Percentiles rank a stretch among this genome's conserved stretches.
Evolutionary conservation across 192 early-diverging fungal genomes (phyloP).

Genomic region (Gigaspora rosea): DNA sequence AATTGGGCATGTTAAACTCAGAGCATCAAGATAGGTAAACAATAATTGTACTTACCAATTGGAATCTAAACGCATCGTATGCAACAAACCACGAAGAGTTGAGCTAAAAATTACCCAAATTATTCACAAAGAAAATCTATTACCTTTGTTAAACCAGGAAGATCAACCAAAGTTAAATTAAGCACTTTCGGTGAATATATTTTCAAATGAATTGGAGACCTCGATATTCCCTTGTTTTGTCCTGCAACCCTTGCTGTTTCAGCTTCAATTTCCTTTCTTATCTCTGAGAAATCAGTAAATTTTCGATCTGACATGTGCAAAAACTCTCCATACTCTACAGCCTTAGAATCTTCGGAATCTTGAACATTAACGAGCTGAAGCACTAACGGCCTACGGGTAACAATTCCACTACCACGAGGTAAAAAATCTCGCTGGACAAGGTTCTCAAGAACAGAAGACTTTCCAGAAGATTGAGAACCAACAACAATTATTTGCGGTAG

Average conservation of each 20-base stretch:
- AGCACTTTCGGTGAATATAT: slow-evolving; percentile 77
- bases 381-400: slow-evolving; percentile 80
- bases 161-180: slow-evolving; percentile 79
- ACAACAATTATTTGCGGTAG: slow-evolving; percentile 86
- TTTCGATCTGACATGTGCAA: slow-evolving; percentile 74
- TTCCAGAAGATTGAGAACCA: slow-evolving; percentile 89
- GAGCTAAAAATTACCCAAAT: background rate
- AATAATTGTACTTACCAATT: slow-evolving; percentile 39
- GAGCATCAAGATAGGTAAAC: too few species aligned
- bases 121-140: background rate
- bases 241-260: slow-evolving; percentile 81
- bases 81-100: background rate
- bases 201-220: slow-evolving; percentile 75
- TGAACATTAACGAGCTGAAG: slow-evolving; percentile 74
- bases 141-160: slow-evolving; percentile 83
- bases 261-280: slow-evolving; percentile 77
- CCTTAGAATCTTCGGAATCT: slow-evolving; percentile 38
- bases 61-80: slow-evolving; percentile 40
- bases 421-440: slow-evolving; percentile 98
- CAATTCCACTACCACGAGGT: slow-evolving; percentile 87
- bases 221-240: slow-evolving; percentile 76
- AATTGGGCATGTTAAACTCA: too few species aligned
- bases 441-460: slow-evolving; percentile 97
- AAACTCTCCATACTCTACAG: slow-evolving; percentile 58
- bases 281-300: slow-evolving; percentile 75